Conservation (phyloP, 768 basidiomycete species). For the Hirschioporus abietinus region DNA sequence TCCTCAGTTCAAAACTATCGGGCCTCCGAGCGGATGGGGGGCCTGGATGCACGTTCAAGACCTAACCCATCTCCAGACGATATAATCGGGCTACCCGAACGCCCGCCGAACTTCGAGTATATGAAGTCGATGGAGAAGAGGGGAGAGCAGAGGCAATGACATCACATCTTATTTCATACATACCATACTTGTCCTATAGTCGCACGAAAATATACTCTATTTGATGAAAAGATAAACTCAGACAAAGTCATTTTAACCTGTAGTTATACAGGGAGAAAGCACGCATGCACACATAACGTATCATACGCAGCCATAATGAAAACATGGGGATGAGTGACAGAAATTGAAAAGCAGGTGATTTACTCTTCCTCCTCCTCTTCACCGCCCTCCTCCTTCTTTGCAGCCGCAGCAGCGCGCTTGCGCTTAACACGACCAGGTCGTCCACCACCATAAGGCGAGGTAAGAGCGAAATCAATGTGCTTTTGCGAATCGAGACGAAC, state of each 20-base stretch:
- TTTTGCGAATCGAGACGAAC: conserved; percentile 99
- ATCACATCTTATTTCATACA: no score
- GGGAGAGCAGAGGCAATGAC: not conserved
- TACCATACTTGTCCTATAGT: not conserved
- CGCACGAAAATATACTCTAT: not conserved
- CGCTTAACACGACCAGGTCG: conserved; percentile 96
- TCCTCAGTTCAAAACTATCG: no score
- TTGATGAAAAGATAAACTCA: not conserved
- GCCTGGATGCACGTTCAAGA: not conserved
- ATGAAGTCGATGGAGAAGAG: not conserved
- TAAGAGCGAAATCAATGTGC: conserved; percentile 98
- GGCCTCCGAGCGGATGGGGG: not conserved
- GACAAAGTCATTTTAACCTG: not conserved
- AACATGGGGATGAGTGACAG: not conserved
- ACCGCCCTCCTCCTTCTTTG: conserved; percentile 85
- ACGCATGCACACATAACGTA: not conserved
- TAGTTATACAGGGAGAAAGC: not conserved
- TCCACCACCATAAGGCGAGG: conserved; percentile 94
- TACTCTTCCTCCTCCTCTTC: conserved; percentile 91
- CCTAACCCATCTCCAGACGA: not conserved
- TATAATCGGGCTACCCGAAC: not conserved
- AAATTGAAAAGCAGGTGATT: conserved; percentile 12
- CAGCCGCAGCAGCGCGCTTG: conserved; percentile 92
- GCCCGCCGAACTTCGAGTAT: not conserved
- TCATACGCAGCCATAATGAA: conserved; percentile 1